These are phyloP conservation scores for Dacryopinax primogenitus DNA, from an alignment of 768 basidiomycete species.

Conservation along the genomic window DNA sequence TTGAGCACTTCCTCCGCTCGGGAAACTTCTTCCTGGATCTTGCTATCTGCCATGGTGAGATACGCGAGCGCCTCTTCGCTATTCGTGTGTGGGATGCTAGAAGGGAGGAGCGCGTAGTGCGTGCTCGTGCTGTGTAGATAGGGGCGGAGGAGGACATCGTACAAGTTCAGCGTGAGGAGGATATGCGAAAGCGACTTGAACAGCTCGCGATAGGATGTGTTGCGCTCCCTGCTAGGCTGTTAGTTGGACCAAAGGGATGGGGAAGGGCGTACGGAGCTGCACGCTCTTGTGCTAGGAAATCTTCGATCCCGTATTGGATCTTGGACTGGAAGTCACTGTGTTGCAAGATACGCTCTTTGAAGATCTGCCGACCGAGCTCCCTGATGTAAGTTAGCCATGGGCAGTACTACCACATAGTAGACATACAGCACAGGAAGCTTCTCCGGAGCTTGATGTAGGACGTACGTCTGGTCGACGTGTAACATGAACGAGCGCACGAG, in stretches of 20 bases:
- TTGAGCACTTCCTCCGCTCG: not conserved
- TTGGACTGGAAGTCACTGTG: constrained; percentile 33
- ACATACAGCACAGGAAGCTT: constrained; percentile 37
- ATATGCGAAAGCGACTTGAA: not conserved
- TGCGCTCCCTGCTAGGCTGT: not conserved
- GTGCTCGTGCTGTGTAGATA: not conserved
- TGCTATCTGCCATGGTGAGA: not conserved
- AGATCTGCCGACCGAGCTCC: constrained; percentile 45
- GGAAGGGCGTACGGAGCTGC: constrained; percentile 23
- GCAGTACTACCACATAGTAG: constrained; percentile 2
- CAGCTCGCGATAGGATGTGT: not conserved
- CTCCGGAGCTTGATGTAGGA: constrained; percentile 30
- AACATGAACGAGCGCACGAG: constrained; percentile 52
- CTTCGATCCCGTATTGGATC: constrained; percentile 35
- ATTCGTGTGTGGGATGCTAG: not conserved
- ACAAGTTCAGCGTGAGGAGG: constrained; percentile 14
- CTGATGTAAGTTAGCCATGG: constrained; percentile 14
- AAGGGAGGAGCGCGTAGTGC: not conserved
- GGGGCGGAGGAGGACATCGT: constrained; percentile 12
- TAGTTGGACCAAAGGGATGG: too few relatives aligned
- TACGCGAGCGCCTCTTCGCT: not conserved
- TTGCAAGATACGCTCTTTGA: constrained; percentile 40
- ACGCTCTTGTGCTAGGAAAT: constrained; percentile 48
- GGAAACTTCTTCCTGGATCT: not conserved
- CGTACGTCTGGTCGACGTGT: constrained; percentile 58